Base-by-base conservation (phyloP, 2,329 filamentous ascomycete species). In the Ceratocystiopsis minuta region DNA sequence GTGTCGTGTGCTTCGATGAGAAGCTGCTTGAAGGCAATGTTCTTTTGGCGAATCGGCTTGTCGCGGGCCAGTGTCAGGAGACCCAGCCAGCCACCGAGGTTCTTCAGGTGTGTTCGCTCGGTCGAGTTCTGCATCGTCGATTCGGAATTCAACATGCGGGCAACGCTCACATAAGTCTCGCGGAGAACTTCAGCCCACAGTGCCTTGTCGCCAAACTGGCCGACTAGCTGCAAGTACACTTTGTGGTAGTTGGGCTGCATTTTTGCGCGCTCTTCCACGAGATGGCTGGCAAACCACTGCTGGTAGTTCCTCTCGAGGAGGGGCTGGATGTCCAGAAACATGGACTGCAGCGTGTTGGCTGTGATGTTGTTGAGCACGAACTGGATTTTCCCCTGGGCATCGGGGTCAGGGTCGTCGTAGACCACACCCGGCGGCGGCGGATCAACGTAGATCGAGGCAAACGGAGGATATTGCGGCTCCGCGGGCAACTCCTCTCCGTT, bases 301-400 rank as follows among this genome's bases (percentile, higher is more conserved):
- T 92, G 82, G 56, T 95, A 80, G 50, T 78, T 77, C 41, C 80
- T 74, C 40, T 85, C 77, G 38, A 98, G 63, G 37, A 82, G 75
- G 34, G 84, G 78, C 39, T 75, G 78, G 34, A 98, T 71, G 50
- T 95, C 86, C 41, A 70, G 69, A 53, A 88, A 79, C 60, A 95
- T 95, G 35, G 79, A 71, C 41, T 83, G 76, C 16, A 98, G 66
- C 37, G 94, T 96, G 36, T 80, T 77, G 51, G 90, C 80, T 0
- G 90, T 96, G 41, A 98, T 78, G 51, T 98, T 98, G 67, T 98
- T 98, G 45, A 98, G 67, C 20, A 92, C 82, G 53, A 98, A 98
- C 50, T 94, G 77, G 34, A 98, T 86, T 57, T 85, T 92, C 57
- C 93, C 90, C 51, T 94, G 87, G 1, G 81, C 72, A 17, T 88